A percentile compares a stretch with the other conserved stretches of the same genome.
Conservation (phyloP, 305 asterid species). For the Fraxinus sp. region DNA sequence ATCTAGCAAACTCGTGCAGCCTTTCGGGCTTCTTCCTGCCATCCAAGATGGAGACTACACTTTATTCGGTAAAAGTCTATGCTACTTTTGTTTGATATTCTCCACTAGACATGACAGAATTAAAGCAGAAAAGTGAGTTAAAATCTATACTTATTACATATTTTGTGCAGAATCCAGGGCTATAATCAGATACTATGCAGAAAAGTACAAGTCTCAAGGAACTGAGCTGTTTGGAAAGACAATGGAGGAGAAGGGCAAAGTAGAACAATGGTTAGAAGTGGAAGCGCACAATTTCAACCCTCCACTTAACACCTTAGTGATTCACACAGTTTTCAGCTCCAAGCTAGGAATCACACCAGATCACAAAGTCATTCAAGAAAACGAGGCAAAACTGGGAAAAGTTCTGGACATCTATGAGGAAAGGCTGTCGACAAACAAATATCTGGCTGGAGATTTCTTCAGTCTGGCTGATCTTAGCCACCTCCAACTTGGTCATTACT, state of each 20-base stretch:
- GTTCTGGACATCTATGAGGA: slow-evolving; percentile 46
- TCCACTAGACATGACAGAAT: neutral
- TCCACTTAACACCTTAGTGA: slow-evolving; percentile 34
- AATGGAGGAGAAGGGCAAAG: slow-evolving; percentile 38
- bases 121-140: neutral
- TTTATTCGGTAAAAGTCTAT: slow-evolving; percentile 35
- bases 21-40: slow-evolving; percentile 48
- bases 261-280: slow-evolving; percentile 52
- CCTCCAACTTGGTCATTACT: slow-evolving; percentile 34
- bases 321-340: slow-evolving; percentile 27
- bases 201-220: slow-evolving; percentile 50
- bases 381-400: slow-evolving; percentile 36
- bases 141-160: neutral
- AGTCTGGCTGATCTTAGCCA: slow-evolving; percentile 56
- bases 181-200: slow-evolving; percentile 44
- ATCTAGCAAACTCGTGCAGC: slow-evolving; percentile 31
- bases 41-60: slow-evolving; percentile 54
- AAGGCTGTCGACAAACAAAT: slow-evolving; percentile 39
- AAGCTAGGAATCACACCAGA: slow-evolving; percentile 29
- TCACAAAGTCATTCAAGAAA: slow-evolving; percentile 24
- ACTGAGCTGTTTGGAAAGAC: slow-evolving; percentile 38
- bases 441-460: slow-evolving; percentile 45
- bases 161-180: slow-evolving; percentile 47
- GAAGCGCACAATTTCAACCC: slow-evolving; percentile 52
- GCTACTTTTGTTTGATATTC: neutral